Evolutionary conservation across 23 red algal genomes (phyloP), one percentile per base, ranked within the genome.

Genomic region (Porphyridium purpureum): DNA sequence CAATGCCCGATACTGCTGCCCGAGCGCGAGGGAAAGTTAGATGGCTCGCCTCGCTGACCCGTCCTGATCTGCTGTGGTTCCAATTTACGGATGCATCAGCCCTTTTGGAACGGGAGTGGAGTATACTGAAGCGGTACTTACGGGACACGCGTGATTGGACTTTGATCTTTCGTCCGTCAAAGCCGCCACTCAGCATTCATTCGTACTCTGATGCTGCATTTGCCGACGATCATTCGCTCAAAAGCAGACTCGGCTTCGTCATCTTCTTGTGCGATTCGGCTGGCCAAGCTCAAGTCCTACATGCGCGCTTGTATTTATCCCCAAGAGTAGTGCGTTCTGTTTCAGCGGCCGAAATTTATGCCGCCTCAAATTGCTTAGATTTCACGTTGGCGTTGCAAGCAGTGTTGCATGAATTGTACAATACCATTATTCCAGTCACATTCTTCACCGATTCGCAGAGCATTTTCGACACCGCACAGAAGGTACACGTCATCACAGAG

Each of bases 391-490:
- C 59, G 21, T 17, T 63, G 15, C 0, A 7, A 23, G 25, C 20
- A 24, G 0, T 49, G 21, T 48, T 63, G 0, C 36, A 63, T 25
- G 0, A 47, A 47, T 26, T 53, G 0, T 19, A 0, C 22, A 20
- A 41, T 17, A 41, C 21, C 22, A 47, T 19, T 15, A 19, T 50
- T 22, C 32, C 31, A 19, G 14, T 63, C 4, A 63, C 46, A 7
- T n/a, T 63, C 17, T 48, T 47, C 19, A 63, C 59, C 22, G 0
- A 50, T 15, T 63, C 59, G 21, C 33, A 49, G 33, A 47, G 59
- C 59, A 29, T 63, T 0, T 63, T 63, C n/a, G 36, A 48, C 27
- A 25, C 50, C 0, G 27, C 50, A 23, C 28, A 25, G 36, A 63
- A 63, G 27, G 29, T 26, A 22, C 5, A 5, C 26, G 1, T 19